phyloP scores from a whole-genome alignment of 1,139 yeast genomes.

The Starmera stellimalicola region DNA sequence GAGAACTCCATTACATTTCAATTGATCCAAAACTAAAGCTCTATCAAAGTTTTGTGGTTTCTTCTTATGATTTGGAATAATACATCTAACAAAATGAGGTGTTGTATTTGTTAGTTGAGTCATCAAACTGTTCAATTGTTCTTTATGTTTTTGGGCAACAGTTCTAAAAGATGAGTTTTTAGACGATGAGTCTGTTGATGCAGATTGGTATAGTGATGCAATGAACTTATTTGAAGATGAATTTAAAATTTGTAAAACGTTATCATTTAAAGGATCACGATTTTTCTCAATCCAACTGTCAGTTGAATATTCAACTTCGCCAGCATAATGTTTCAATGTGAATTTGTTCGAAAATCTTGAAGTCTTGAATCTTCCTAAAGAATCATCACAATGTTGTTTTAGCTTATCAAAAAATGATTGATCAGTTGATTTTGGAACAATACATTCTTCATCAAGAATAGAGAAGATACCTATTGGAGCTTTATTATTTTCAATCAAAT shows the following conservation, averaged over 20 bases:
- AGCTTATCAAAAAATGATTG: slow-evolving; percentile 75
- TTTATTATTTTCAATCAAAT: slow-evolving; percentile 65
- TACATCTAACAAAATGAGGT: slow-evolving; percentile 96
- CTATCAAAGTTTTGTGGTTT: slow-evolving; percentile 67
- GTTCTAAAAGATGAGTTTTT: slow-evolving; percentile 46
- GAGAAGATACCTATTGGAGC: slow-evolving; percentile 88
- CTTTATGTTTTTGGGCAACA: slow-evolving; percentile 79
- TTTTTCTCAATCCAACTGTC: slow-evolving; percentile 94
- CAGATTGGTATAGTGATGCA: slow-evolving; percentile 31
- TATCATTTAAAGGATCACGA: slow-evolving; percentile 85
- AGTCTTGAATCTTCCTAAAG: slow-evolving; percentile 51
- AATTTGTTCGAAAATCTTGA: slow-evolving; percentile 67
- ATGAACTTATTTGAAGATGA: slow-evolving; percentile 49
- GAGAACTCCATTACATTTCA: slow-evolving; percentile 93
- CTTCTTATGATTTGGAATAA: slow-evolving; percentile 78
- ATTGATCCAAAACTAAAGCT: slow-evolving; percentile 71
- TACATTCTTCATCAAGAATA: slow-evolving; percentile 88
- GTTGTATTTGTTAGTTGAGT: slow-evolving; percentile 69
- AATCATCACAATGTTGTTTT: slow-evolving; percentile 32
- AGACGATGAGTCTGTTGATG: slow-evolving; percentile 6
- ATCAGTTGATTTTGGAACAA: slow-evolving; percentile 87
- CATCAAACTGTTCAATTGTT: slow-evolving; percentile 68
- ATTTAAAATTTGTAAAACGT: slow-evolving; percentile 49
- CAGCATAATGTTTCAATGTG: slow-evolving; percentile 87
- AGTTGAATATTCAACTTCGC: slow-evolving; percentile 84